Evolutionary conservation across 2,329 filamentous ascomycete genomes (phyloP), one percentile per base, ranked within the genome.

Genomic region (Lojkania enalia): DNA sequence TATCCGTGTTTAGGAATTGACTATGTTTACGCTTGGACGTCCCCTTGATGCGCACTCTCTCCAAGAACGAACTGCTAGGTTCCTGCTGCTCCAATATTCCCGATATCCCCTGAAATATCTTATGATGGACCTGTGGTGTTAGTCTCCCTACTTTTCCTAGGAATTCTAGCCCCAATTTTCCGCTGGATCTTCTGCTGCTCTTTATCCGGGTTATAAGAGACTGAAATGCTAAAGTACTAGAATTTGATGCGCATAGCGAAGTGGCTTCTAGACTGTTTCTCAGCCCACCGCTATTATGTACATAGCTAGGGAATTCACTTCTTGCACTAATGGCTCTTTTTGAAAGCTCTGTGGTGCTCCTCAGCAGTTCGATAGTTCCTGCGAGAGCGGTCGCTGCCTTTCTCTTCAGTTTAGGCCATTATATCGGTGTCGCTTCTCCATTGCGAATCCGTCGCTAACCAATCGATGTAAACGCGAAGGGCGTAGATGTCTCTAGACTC

Each of bases 311-410:
- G 15, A 36, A 25, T 2, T 46, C 47, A 31, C 51, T 12, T 37
- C 54, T 58, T 30, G 51, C 54, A 43, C 64, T 63, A 36, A 64
- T 54, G 14, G 57, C 63, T 54, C 61, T 52, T 47, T 60, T 54
- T 20, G 58, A 60, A 15, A 44, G 51, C 20, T 61, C 51, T 18
- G 58, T 55, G 30, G 39, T 15, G 12, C 16, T 14, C 5, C 33
- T 19, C 20, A 35, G 15, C 9, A 44, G 14, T 9, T 39, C 16
- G 5, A 51, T 41, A 5, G 42, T 31, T 27, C 54, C 55, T 35
- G 57, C 45, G 14, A 60, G 60, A 19, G 58, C 54, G 2, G 58
- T 61, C 4, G 44, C 45, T 20, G 55, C 46, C 35, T 60, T 65
- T 29, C 45, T 52, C 32, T 32, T 42, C 30, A 57, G 15, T 31